Evolutionary conservation across 257 asterid genomes (phyloP).

Genomic region (Linderniella brevidens): DNA sequence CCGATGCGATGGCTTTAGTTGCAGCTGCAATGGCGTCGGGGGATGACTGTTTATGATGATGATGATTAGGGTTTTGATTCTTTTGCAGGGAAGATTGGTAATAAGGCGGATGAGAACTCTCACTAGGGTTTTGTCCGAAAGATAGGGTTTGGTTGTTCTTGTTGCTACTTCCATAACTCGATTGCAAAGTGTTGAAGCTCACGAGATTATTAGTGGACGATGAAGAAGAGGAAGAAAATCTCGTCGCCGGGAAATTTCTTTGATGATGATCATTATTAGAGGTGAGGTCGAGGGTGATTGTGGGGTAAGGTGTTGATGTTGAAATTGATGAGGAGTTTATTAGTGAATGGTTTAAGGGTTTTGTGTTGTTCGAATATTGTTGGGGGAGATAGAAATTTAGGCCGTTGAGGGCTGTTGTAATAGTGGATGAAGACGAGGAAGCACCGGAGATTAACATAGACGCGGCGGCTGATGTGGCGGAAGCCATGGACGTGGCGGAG

Average conservation of each 20-base stretch:
- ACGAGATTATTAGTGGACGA: conserved; percentile 35
- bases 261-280: conserved; percentile 27
- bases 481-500: conserved; percentile 87
- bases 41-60: conserved; percentile 23
- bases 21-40: conserved; percentile 52
- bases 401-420: conserved; percentile 26
- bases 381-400: conserved; percentile 49
- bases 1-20: conserved; percentile 71
- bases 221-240: conserved; percentile 26
- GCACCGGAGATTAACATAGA: conserved; percentile 73
- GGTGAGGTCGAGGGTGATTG: conserved; percentile 80
- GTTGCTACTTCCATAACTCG: conserved; percentile 44
- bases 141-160: too few species aligned
- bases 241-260: conserved; percentile 11
- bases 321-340: conserved; percentile 43
- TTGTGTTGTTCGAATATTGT: conserved; percentile 25
- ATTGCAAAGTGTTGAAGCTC: conserved; percentile 61
- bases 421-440: conserved; percentile 25
- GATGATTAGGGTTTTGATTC: conserved; percentile 20
- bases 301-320: conserved; percentile 44
- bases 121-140: too few species aligned
- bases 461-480: conserved; percentile 93
- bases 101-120: too few species aligned
- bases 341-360: conserved; percentile 46
- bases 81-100: too few species aligned